A percentile compares a stretch with the other conserved stretches of the same genome.
Conservation (phyloP, 2,329 filamentous ascomycete genomes). For the Orbilia blumenaviensis region DNA sequence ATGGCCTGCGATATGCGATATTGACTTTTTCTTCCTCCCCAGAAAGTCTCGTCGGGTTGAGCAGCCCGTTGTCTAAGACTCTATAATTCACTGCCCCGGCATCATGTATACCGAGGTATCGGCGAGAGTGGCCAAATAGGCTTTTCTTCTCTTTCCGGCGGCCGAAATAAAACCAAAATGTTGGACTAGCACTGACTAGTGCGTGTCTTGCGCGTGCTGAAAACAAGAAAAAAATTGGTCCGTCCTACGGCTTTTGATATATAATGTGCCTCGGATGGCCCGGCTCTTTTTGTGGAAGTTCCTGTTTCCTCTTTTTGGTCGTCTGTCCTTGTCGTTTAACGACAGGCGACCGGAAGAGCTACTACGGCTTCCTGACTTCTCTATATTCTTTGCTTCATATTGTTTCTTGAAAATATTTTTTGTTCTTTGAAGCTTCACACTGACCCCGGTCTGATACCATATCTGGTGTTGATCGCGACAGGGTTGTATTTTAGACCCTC, state of each 20-base stretch:
- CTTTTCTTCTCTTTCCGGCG: neutral
- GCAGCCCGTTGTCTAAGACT: constrained; percentile 23
- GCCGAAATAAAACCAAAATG: constrained; percentile 14
- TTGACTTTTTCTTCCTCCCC: neutral
- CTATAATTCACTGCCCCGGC: constrained; percentile 1
- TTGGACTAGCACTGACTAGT: neutral
- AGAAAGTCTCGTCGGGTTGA: constrained; percentile 2
- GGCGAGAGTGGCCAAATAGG: constrained; percentile 16
- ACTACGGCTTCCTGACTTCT: constrained; percentile 1
- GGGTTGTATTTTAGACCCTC: constrained; percentile 32
- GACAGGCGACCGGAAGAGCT: constrained; percentile 45
- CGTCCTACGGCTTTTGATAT: constrained; percentile 16
- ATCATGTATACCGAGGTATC: constrained; percentile 33
- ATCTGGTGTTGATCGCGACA: neutral
- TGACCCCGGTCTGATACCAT: neutral
- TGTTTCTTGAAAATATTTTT: neutral
- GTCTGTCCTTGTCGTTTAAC: constrained; percentile 52
- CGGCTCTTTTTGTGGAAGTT: constrained; percentile 16
- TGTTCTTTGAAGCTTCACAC: neutral
- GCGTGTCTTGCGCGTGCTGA: neutral
- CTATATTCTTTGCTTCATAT: constrained; percentile 3
- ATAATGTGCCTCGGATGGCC: constrained; percentile 41
- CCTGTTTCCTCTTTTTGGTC: constrained; percentile 25
- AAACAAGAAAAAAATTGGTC: constrained; percentile 28
- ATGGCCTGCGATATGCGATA: constrained; percentile 19